phyloP scores from a whole-genome alignment of 805 yeast species.

The Debaryomyces castellii region DNA sequence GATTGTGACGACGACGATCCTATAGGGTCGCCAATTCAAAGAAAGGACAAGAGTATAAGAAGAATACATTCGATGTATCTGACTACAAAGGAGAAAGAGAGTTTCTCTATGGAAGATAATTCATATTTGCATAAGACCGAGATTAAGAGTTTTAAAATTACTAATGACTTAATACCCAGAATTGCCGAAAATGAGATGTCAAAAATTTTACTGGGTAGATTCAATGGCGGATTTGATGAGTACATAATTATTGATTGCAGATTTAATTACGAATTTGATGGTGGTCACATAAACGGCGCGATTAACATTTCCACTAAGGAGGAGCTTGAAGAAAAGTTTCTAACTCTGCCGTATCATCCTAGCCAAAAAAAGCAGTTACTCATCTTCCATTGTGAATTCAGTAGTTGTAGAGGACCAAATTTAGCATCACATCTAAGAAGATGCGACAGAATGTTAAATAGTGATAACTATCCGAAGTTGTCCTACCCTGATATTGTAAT shows the following conservation, averaged over 20 bases:
- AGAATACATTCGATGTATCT: conserved; percentile 72
- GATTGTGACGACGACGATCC: not conserved
- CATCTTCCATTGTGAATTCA: conserved; percentile 93
- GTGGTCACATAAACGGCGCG: conserved; percentile 90
- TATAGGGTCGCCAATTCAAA: conserved; percentile 22
- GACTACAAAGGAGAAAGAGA: conserved; percentile 34
- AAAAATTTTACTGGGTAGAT: conserved; percentile 55
- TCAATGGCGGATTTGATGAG: conserved; percentile 51
- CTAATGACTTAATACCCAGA: conserved; percentile 66
- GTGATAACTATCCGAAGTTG: conserved; percentile 74
- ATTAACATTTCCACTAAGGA: conserved; percentile 71
- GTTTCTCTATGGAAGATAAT: conserved; percentile 25
- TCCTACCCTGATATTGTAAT: conserved; percentile 87
- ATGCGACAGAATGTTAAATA: conserved; percentile 74
- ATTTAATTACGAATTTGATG: conserved; percentile 86
- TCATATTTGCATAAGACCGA: conserved; percentile 29
- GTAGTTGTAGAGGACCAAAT: conserved; percentile 89
- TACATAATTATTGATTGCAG: conserved; percentile 79
- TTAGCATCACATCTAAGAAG: conserved; percentile 86
- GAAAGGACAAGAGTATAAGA: conserved; percentile 39
- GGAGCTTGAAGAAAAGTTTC: conserved; percentile 61
- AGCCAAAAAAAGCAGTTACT: conserved; percentile 45
- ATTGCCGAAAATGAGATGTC: conserved; percentile 59
- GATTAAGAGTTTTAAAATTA: conserved; percentile 28
- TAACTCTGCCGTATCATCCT: conserved; percentile 17